Percentiles rank a stretch among this genome's conserved stretches.
Evolutionary conservation across 352 stramenopile genomes (phyloP).

Genomic region (Hyaloperonospora arabidopsidis): DNA sequence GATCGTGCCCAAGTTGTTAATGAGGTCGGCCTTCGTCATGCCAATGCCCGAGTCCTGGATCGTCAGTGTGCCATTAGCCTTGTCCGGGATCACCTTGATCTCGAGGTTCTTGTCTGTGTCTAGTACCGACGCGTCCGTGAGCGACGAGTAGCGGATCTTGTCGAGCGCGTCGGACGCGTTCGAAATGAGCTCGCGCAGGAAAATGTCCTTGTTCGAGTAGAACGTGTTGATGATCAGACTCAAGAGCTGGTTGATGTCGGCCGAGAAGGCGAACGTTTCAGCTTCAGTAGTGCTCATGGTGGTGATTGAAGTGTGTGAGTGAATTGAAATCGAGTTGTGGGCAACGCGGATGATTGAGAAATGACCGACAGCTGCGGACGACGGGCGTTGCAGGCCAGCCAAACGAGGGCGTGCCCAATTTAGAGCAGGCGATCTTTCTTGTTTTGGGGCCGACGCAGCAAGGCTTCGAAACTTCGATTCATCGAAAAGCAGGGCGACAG

Average conservation of each 20-base stretch:
- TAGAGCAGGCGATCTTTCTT: slow-evolving; percentile 18
- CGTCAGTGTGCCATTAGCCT: slow-evolving; percentile 98
- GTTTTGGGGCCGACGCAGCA: slow-evolving; percentile 12
- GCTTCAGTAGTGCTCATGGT: slow-evolving; percentile 76
- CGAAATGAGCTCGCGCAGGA: slow-evolving; percentile 94
- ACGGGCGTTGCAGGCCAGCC: slow-evolving; percentile 15
- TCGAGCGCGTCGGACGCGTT: slow-evolving; percentile 95
- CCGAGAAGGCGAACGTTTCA: slow-evolving; percentile 99
- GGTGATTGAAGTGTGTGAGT: slow-evolving; percentile 20
- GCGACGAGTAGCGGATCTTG: slow-evolving; percentile 96
- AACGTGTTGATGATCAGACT: slow-evolving; percentile 98
- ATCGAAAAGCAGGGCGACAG: slow-evolving; percentile 29
- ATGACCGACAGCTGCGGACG: slow-evolving; percentile 17
- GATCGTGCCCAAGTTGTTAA: slow-evolving; percentile 99
- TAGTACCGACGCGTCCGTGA: slow-evolving; percentile 94
- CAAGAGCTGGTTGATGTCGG: slow-evolving; percentile 99
- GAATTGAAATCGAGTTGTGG: slow-evolving; percentile 14
- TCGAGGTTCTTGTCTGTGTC: slow-evolving; percentile 96
- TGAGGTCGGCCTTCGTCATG: slow-evolving; percentile 99
- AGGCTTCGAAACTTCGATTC: slow-evolving; percentile 27
- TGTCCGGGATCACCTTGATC: slow-evolving; percentile 99
- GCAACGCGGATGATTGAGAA: slow-evolving; percentile 58
- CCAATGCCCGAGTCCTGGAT: slow-evolving; percentile 98
- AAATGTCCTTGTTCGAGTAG: slow-evolving; percentile 99
- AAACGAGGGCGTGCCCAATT: slow-evolving; percentile 19